phyloP scores from a whole-genome alignment of 345 rosid species.

The Moringa oleifera region DNA sequence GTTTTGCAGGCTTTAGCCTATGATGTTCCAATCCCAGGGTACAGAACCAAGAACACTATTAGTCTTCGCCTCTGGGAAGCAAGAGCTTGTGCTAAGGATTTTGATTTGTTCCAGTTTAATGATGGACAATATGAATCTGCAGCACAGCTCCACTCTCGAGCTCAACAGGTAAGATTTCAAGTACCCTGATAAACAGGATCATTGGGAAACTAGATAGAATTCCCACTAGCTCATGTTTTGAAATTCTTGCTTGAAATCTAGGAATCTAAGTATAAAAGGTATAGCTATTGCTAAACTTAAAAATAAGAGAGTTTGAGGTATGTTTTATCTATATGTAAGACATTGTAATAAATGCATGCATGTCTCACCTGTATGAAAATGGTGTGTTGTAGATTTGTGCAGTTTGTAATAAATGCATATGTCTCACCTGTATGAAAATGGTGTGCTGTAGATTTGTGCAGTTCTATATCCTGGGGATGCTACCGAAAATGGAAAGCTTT shows the following conservation, averaged over 20 bases:
- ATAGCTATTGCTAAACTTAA: not conserved
- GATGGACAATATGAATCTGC: conserved; percentile 97
- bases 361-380: not conserved
- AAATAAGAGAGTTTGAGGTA: not conserved
- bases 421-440: not conserved
- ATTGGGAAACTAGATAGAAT: not conserved
- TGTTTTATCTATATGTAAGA: not conserved
- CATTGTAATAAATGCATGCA: not conserved
- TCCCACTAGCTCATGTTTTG: not conserved
- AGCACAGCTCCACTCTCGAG: conserved; percentile 73
- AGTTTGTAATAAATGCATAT: conserved; percentile 35
- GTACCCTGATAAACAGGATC: not conserved
- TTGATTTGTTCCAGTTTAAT: conserved; percentile 78
- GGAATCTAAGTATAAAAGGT: not conserved
- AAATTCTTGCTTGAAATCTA: conserved; percentile 5
- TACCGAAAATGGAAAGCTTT: conserved; percentile 88
- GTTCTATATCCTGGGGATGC: conserved; percentile 98
- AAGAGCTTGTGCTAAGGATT: conserved; percentile 68
- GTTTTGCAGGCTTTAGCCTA: conserved; percentile 85
- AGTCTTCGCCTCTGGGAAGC: conserved; percentile 99
- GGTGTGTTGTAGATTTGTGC: conserved; percentile 68
- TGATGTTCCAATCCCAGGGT: conserved; percentile 95
- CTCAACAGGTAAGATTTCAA: conserved; percentile 54
- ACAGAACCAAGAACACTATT: conserved; percentile 85
- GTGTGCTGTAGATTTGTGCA: conserved; percentile 70